Conservation (phyloP, 1,139 yeast genomes). For the Eremothecium sinecaudum region DNA sequence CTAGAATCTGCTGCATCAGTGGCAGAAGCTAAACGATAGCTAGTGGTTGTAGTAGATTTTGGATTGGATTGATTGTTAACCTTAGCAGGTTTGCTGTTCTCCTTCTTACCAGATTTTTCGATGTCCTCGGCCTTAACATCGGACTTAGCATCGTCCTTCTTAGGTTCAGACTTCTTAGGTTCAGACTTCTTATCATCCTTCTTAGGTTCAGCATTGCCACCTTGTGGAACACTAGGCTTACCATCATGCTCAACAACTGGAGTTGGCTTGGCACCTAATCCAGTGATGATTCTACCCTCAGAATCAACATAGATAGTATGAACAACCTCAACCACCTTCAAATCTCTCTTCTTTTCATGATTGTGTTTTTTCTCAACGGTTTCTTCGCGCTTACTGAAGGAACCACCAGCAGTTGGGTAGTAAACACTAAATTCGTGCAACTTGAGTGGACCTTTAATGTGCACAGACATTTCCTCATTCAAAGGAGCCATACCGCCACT, state of each 20-base stretch:
- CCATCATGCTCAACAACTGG: too few relatives aligned
- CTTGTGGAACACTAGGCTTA: conserved; percentile 4
- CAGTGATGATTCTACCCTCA: too few relatives aligned
- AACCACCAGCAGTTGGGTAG: conserved; percentile 37
- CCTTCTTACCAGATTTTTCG: conserved; percentile 21
- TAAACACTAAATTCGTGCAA: conserved; percentile 74
- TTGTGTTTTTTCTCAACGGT: conserved; percentile 11
- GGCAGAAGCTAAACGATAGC: conserved; percentile 20
- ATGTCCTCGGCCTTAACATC: conserved; percentile 20
- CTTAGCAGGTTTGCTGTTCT: conserved; percentile 15
- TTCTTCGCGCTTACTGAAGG: conserved; percentile 31
- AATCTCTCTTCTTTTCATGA: conserved; percentile 16
- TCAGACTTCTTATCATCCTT: conserved; percentile 13
- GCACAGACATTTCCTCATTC: conserved; percentile 82
- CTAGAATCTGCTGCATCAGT: conserved; percentile 30
- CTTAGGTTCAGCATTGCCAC: conserved; percentile 10
- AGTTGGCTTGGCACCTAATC: conserved; percentile 45
- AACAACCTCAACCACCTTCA: conserved; percentile 60
- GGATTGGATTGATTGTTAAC: conserved; percentile 12
- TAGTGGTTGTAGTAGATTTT: conserved; percentile 5
- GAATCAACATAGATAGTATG: conserved; percentile 62
- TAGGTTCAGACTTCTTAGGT: conserved; percentile 8
- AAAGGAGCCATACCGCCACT: conserved; percentile 75
- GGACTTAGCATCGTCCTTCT: conserved; percentile 11
- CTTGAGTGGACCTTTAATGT: conserved; percentile 86